A percentile compares a stretch with the other conserved stretches of the same genome.
These are phyloP conservation scores for Mucor sp. DNA, from an alignment of 371 early-diverging fungal species.

Conservation along the genomic window DNA sequence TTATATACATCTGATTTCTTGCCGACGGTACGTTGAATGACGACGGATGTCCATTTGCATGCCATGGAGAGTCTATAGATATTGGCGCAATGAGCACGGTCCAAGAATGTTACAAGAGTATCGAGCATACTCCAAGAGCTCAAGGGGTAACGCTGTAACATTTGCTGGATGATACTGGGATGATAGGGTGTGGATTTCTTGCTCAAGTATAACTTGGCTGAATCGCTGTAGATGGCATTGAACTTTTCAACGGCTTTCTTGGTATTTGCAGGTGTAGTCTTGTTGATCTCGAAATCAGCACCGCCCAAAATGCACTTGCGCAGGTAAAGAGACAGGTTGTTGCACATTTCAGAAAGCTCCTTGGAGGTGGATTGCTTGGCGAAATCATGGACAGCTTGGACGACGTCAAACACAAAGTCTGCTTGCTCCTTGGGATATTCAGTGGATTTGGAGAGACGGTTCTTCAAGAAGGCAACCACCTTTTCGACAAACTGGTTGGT, in stretches of 20 bases:
- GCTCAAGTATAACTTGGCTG: slow-evolving; percentile 67
- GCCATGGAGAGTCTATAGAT: slow-evolving; percentile 69
- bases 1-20: slow-evolving; percentile 47
- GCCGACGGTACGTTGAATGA: slow-evolving; percentile 52
- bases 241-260: slow-evolving; percentile 34
- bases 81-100: slow-evolving; percentile 60
- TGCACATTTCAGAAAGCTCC: slow-evolving; percentile 49
- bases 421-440: slow-evolving; percentile 63
- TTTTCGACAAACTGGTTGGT: slow-evolving; percentile 73
- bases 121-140: slow-evolving; percentile 63
- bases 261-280: slow-evolving; percentile 36
- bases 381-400: slow-evolving; percentile 72
- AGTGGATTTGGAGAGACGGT: slow-evolving; percentile 62
- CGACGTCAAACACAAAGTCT: slow-evolving; percentile 57
- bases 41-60: slow-evolving; percentile 46
- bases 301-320: slow-evolving; percentile 61
- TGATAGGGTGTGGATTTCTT: slow-evolving; percentile 70
- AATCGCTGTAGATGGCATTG: slow-evolving; percentile 48
- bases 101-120: slow-evolving; percentile 53
- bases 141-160: slow-evolving; percentile 65
- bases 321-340: slow-evolving; percentile 52
- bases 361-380: slow-evolving; percentile 56
- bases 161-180: slow-evolving; percentile 64
- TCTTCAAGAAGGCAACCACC: slow-evolving; percentile 61
- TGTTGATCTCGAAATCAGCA: slow-evolving; percentile 44